Evolutionary conservation across 2,329 filamentous ascomycete genomes (phyloP).

Genomic region (Dactylellina parvicollis): DNA sequence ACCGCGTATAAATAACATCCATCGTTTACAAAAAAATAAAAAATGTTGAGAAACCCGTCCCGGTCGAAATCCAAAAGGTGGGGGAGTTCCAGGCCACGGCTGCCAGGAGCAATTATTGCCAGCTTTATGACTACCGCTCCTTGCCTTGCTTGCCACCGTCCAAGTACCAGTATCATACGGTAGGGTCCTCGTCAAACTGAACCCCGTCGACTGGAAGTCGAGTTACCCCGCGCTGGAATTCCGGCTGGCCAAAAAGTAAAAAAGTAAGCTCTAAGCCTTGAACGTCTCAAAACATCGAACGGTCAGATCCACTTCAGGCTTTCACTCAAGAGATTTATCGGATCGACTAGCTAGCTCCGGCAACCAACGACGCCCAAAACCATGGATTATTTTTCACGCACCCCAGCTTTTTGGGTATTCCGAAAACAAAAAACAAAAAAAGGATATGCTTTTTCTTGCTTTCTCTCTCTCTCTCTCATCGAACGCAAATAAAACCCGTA

Average conservation of each 20-base stretch:
- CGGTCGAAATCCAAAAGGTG: constrained; percentile 6
- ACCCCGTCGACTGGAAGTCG: not conserved
- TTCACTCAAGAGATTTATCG: constrained; percentile 33
- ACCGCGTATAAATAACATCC: not conserved
- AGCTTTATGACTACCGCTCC: not conserved
- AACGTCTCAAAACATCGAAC: not conserved
- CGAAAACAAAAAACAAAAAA: constrained; percentile 9
- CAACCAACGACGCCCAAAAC: constrained; percentile 41
- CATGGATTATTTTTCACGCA: constrained; percentile 51
- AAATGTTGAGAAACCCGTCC: not conserved
- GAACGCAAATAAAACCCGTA: not conserved
- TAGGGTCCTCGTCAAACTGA: constrained; percentile 4
- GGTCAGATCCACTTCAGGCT: constrained; percentile 27
- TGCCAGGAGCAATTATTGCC: constrained; percentile 7
- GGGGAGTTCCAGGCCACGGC: constrained; percentile 29
- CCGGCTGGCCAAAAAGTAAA: constrained; percentile 20
- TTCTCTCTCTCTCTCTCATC: too few relatives aligned
- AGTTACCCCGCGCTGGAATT: constrained; percentile 45
- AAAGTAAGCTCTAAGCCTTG: not conserved
- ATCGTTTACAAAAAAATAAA: not conserved
- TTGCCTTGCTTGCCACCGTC: not conserved
- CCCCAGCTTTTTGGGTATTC: constrained; percentile 41
- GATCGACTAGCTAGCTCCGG: constrained; percentile 46
- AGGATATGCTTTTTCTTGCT: not conserved
- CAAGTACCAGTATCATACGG: not conserved